Percentiles rank a stretch among this genome's conserved stretches.
phyloP scores from a whole-genome alignment of 2,329 filamentous ascomycete species.

The Phialemoniopsis sp. region DNA sequence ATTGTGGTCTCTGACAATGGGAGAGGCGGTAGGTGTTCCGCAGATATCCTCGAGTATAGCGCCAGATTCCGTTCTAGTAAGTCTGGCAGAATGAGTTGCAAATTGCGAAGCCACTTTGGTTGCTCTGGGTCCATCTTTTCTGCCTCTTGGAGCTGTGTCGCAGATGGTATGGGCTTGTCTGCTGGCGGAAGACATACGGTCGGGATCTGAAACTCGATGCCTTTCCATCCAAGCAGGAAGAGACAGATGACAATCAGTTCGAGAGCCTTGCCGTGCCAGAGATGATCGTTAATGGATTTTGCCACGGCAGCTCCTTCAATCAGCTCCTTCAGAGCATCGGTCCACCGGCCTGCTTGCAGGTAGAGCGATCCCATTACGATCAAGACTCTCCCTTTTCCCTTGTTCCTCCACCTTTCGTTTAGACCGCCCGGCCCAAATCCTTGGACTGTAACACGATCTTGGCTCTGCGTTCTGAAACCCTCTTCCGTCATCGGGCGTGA shows the following conservation, averaged over 20 bases:
- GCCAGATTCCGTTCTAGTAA: conserved; percentile 70
- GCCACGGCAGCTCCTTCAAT: conserved; percentile 74
- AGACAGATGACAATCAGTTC: conserved; percentile 83
- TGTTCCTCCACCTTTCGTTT: conserved; percentile 73
- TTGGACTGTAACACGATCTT: conserved; percentile 58
- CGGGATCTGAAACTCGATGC: conserved; percentile 77
- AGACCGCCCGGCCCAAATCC: conserved; percentile 70
- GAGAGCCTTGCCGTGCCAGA: conserved; percentile 97
- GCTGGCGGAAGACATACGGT: conserved; percentile 47
- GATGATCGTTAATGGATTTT: conserved; percentile 77
- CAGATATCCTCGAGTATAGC: conserved; percentile 66
- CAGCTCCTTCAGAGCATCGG: conserved; percentile 79
- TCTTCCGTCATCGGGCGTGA: conserved; percentile 34
- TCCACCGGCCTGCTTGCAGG: conserved; percentile 85
- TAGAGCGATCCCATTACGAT: conserved; percentile 83
- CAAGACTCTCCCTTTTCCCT: conserved; percentile 73
- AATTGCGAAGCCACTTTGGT: conserved; percentile 47
- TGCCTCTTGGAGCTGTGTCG: conserved; percentile 24
- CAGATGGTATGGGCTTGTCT: conserved; percentile 33
- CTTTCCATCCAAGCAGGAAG: conserved; percentile 78
- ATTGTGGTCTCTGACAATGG: conserved; percentile 71
- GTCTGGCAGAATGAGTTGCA: conserved; percentile 64
- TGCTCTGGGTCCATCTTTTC: conserved; percentile 39
- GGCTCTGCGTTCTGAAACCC: conserved; percentile 43
- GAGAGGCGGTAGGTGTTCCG: conserved; percentile 67